These are phyloP conservation scores for Picocystis sp. DNA, from an alignment of 163 green algal genomes.

Conservation along the genomic window DNA sequence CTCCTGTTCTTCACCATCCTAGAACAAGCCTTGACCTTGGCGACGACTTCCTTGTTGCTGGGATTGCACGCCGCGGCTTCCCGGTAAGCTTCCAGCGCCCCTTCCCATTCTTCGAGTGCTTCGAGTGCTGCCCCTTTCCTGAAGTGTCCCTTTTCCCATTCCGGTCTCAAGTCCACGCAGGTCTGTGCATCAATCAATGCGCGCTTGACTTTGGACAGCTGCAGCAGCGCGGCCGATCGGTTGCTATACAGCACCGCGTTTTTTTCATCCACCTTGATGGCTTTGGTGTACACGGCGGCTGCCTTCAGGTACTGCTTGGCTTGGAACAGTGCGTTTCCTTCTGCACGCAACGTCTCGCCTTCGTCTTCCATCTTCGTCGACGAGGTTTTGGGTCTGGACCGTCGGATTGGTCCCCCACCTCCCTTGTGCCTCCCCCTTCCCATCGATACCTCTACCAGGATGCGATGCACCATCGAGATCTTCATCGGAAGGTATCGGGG, in stretches of 20 bases:
- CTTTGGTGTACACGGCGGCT: conserved; percentile 53
- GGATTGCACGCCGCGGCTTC: conserved; percentile 1
- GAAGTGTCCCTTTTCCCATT: conserved; percentile 54
- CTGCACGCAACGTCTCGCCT: conserved; percentile 21
- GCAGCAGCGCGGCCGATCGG: conserved; percentile 48
- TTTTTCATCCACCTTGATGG: conserved; percentile 37
- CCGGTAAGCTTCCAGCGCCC: conserved; percentile 15
- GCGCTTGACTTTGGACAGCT: conserved; percentile 66
- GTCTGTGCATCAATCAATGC: conserved; percentile 50
- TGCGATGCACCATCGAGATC: too few relatives aligned
- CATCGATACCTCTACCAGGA: too few relatives aligned
- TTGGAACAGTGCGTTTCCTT: conserved; percentile 51
- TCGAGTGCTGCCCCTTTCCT: conserved; percentile 41
- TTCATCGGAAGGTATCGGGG: too few relatives aligned
- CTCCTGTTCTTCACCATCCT: conserved; percentile 1
- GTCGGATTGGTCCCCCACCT: too few relatives aligned
- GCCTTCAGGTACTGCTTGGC: conserved; percentile 48
- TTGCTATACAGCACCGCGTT: conserved; percentile 63
- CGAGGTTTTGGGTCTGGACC: background rate
- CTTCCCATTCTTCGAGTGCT: conserved; percentile 20
- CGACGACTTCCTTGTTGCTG: background rate
- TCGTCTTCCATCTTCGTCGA: conserved; percentile 3
- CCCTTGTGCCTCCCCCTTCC: too few relatives aligned
- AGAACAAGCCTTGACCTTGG: conserved; percentile 4
- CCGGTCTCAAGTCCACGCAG: conserved; percentile 30